phyloP scores from a whole-genome alignment of 495 filamentous ascomycete species.

The Penicillium goetzii region DNA sequence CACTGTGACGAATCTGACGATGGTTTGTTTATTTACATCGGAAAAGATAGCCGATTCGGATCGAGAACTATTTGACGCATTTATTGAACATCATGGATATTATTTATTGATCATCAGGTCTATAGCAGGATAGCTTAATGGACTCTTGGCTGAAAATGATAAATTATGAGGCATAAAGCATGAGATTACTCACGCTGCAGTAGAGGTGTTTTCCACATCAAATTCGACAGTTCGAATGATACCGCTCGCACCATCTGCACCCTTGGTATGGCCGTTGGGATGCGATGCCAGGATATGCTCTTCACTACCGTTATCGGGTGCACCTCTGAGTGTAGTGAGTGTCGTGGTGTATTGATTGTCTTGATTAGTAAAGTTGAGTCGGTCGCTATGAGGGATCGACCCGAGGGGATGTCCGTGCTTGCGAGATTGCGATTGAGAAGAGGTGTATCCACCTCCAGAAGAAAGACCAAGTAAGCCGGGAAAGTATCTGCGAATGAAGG shows the following conservation, averaged over 20 bases:
- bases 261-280: constrained; percentile 11
- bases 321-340: constrained; percentile 19
- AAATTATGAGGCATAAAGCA: neutral
- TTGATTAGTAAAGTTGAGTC: constrained; percentile 27
- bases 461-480: constrained; percentile 40
- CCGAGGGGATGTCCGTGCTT: constrained; percentile 33
- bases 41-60: neutral
- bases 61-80: neutral
- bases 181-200: neutral
- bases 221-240: constrained; percentile 41
- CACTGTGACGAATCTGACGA: neutral
- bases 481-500: constrained; percentile 40
- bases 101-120: neutral
- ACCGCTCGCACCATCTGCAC: constrained; percentile 17
- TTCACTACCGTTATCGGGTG: constrained; percentile 32
- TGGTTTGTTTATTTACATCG: neutral
- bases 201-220: constrained; percentile 30
- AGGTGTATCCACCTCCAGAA: constrained; percentile 17
- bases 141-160: neutral
- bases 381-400: constrained; percentile 29
- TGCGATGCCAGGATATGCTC: constrained; percentile 31
- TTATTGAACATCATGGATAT: neutral
- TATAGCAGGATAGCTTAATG: neutral
- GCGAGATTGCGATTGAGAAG: constrained; percentile 21
- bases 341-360: constrained; percentile 27